Conservation (phyloP, 208 protist genomes). For the Entamoeba dispar region DNA sequence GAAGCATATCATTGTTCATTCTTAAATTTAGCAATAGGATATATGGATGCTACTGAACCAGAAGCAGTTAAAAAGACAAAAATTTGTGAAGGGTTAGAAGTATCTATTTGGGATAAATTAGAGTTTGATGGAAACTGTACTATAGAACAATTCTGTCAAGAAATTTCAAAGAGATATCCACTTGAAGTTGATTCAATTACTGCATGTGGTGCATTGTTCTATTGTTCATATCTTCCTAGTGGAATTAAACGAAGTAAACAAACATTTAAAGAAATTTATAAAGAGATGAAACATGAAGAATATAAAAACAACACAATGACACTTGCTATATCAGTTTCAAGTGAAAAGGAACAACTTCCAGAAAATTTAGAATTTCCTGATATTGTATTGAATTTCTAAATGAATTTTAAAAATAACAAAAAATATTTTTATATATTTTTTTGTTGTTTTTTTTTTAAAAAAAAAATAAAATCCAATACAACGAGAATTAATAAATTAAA, state of each 20-base stretch:
- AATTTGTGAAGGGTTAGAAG: not conserved
- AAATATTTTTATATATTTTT: no score
- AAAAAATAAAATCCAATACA: no score
- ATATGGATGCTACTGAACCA: conserved; percentile 18
- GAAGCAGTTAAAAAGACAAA: not conserved
- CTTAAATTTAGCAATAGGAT: conserved; percentile 26
- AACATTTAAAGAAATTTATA: not conserved
- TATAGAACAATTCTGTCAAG: not conserved
- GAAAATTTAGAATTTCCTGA: not conserved
- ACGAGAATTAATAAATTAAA: no score
- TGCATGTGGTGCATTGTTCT: not conserved
- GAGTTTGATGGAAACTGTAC: not conserved
- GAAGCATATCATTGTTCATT: conserved; percentile 7
- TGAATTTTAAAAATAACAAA: no score
- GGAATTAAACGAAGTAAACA: not conserved
- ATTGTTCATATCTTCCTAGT: not conserved
- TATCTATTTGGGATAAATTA: not conserved
- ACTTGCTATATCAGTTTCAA: not conserved
- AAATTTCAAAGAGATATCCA: not conserved
- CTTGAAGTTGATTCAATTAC: not conserved
- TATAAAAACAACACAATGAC: not conserved
- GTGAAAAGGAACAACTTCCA: not conserved
- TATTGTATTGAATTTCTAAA: not conserved
- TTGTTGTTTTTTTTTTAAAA: no score
- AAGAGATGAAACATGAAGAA: not conserved